Evolutionary conservation across 805 yeast species (phyloP).

Genomic region (Candida nemodendra): DNA sequence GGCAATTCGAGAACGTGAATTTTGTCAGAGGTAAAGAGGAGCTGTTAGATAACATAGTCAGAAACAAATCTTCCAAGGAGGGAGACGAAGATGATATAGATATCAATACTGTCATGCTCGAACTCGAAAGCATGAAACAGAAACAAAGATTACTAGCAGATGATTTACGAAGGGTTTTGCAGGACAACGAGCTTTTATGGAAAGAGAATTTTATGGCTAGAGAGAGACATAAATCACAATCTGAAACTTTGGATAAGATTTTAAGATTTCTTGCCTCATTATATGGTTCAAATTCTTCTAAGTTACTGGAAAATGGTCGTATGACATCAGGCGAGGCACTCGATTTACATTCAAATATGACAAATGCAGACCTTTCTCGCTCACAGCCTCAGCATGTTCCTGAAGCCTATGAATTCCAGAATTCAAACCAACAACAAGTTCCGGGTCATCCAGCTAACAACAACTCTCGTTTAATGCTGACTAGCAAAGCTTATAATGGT

Average conservation of each 20-base stretch:
- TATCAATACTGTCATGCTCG: constrained; percentile 56
- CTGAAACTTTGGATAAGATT: constrained; percentile 84
- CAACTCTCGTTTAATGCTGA: constrained; percentile 26
- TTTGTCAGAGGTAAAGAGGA: constrained; percentile 80
- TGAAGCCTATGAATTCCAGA: constrained; percentile 15
- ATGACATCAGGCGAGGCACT: constrained; percentile 16
- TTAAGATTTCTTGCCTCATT: constrained; percentile 83
- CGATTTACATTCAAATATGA: constrained; percentile 16
- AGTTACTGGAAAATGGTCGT: constrained; percentile 27
- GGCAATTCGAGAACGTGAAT: constrained; percentile 85
- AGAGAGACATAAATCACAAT: constrained; percentile 81
- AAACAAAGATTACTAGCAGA: constrained; percentile 82
- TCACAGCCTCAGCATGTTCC: constrained; percentile 8
- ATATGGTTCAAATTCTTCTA: constrained; percentile 61
- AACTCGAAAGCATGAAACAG: constrained; percentile 70
- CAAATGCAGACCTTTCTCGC: constrained; percentile 4
- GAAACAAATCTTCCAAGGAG: constrained; percentile 58
- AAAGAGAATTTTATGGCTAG: constrained; percentile 79
- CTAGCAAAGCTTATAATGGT: constrained; percentile 26
- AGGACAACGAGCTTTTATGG: constrained; percentile 91
- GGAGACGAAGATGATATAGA: constrained; percentile 46
- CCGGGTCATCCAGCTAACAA: constrained; percentile 12
- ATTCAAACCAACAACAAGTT: constrained; percentile 7
- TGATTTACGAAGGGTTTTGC: constrained; percentile 77
- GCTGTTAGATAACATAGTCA: constrained; percentile 75